phyloP scores from a whole-genome alignment of 768 basidiomycete species.

The Boletus sensibilis region DNA sequence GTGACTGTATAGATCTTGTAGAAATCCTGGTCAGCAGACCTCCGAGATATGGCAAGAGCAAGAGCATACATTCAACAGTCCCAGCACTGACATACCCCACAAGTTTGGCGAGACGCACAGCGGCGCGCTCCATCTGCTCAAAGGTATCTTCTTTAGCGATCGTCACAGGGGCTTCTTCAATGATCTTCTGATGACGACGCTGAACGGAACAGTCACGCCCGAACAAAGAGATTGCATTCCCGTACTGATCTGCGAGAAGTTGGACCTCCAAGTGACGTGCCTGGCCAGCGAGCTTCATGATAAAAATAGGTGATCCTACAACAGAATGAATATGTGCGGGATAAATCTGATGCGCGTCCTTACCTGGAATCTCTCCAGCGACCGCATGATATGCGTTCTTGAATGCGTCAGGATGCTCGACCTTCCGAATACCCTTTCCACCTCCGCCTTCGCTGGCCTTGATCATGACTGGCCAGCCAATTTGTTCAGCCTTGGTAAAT shows the following conservation, averaged over 20 bases:
- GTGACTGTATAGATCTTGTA: conserved; percentile 88
- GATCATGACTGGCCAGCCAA: conserved; percentile 99
- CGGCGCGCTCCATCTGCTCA: conserved; percentile 97
- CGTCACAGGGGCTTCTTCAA: conserved; percentile 98
- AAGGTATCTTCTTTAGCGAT: conserved; percentile 92
- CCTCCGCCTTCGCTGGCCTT: conserved; percentile 99
- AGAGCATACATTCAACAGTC: conserved; percentile 84
- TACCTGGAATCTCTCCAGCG: conserved; percentile 94
- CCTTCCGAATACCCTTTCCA: conserved; percentile 98
- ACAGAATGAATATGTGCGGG: conserved; percentile 8
- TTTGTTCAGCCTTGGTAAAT: conserved; percentile 74
- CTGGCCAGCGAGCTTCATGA: conserved; percentile 99
- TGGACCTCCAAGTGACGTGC: conserved; percentile 98
- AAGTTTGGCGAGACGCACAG: conserved; percentile 97
- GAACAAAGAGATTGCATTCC: conserved; percentile 97
- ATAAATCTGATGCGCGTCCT: conserved; percentile 15
- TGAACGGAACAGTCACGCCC: conserved; percentile 99
- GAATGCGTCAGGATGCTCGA: conserved; percentile 82
- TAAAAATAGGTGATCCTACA: conserved; percentile 93
- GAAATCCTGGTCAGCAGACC: conserved; percentile 2
- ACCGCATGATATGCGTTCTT: conserved; percentile 95
- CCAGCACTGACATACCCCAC: conserved; percentile 99
- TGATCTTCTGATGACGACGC: conserved; percentile 99
- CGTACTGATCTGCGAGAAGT: conserved; percentile 97
- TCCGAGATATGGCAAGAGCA: background rate